Base-by-base conservation (phyloP, 306 rosid species). In the Malus sieversii region DNA sequence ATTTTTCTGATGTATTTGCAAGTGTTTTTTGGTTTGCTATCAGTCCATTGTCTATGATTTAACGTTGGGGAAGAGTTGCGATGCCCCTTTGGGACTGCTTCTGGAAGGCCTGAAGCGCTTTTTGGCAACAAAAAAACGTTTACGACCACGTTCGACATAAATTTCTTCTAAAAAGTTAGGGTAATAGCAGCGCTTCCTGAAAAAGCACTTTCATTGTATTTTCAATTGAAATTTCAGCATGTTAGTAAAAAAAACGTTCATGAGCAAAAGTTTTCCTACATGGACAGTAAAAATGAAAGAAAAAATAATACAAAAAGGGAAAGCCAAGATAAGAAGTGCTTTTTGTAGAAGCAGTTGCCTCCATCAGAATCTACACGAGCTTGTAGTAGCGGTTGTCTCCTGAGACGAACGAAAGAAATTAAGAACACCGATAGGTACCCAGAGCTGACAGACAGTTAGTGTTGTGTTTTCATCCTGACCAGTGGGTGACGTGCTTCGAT, bases 331-430 rank as follows among this genome's bases (percentile, higher is more conserved):
- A 7, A 66, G 10, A 38, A 66, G 45, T 64, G 23, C 44, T 64
- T 18, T 32, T 30, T 4, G 42, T 32, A 30, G 22, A 29, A 1
- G 38, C 22, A 22, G 20, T 15, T 48, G 55, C 55, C 20, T 15
- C 55, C 55, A 14, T 18, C 6, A 48, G 20, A 33, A 72, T 72
- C 53, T 35, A 74, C 77, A 74, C 62, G 60, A 61, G 77, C 77
- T 19, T 74, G 70, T 74, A 74, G 60, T 74, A 74, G 14, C 70
- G 62, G 22, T 45, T 74, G 45, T 42, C 77, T 45, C 70, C 77
- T 8, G 77, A 35, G 40, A 35, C 40, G 55, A 48, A 48, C 55
- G 20, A 15, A 48, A 48, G 55, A 48, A 0, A 48, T 48, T 48
- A 15, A 48, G 20, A 48, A 15, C 20, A 48, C 55, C 8, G 10